These are phyloP conservation scores for Verticillium dahliae DNA, from an alignment of 2,329 filamentous ascomycete species.

Conservation along the genomic window DNA sequence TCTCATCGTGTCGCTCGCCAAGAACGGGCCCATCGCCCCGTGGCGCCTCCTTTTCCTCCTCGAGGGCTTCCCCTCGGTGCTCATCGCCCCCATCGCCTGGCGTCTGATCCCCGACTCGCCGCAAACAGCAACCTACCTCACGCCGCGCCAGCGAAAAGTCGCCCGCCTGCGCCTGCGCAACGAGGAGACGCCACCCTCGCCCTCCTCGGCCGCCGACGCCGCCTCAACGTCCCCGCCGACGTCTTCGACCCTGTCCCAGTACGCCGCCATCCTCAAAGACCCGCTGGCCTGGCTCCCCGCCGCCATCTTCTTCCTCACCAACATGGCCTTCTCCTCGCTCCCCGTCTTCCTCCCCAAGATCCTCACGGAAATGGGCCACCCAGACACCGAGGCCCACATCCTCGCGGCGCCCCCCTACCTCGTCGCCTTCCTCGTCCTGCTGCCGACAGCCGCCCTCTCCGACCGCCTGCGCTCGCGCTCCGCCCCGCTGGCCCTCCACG, in stretches of 20 bases:
- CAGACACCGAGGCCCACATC: slow-evolving; percentile 61
- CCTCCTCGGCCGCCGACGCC: background rate
- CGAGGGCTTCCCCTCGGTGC: slow-evolving; percentile 77
- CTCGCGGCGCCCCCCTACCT: slow-evolving; percentile 79
- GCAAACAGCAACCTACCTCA: slow-evolving; percentile 56
- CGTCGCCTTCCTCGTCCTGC: slow-evolving; percentile 63
- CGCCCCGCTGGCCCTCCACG: slow-evolving; percentile 61
- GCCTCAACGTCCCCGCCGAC: background rate
- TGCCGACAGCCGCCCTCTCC: slow-evolving; percentile 65
- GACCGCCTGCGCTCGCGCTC: slow-evolving; percentile 60
- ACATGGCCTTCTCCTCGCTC: slow-evolving; percentile 81
- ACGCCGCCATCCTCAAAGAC: slow-evolving; percentile 50
- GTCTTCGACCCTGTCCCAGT: background rate
- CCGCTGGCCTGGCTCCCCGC: slow-evolving; percentile 70
- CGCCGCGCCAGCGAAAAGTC: slow-evolving; percentile 58
- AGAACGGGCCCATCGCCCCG: slow-evolving; percentile 61
- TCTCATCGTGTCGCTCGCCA: slow-evolving; percentile 65
- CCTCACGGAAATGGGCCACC: slow-evolving; percentile 69
- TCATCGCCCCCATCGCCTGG: slow-evolving; percentile 71
- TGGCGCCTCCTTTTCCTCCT: slow-evolving; percentile 83
- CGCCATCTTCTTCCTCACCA: slow-evolving; percentile 74
- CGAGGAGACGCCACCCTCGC: slow-evolving; percentile 26
- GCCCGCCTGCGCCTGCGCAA: slow-evolving; percentile 61
- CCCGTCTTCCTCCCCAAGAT: slow-evolving; percentile 85
- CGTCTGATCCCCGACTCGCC: slow-evolving; percentile 71